These are phyloP conservation scores for Eutrema salsugineum DNA, from an alignment of 441 rosid species.

Conservation along the genomic window DNA sequence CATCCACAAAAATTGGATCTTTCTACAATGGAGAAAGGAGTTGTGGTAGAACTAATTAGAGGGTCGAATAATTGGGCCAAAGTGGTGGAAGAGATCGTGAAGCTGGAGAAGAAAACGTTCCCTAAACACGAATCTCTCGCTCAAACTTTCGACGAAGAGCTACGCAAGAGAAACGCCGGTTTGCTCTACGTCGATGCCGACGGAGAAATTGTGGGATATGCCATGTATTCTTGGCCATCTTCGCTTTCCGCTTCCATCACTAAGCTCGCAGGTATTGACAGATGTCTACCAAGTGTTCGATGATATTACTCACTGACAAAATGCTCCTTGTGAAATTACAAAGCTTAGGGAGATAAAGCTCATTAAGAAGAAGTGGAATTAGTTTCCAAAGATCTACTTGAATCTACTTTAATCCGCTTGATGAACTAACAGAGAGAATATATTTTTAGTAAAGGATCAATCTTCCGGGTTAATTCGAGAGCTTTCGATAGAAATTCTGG, in stretches of 20 bases:
- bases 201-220: constrained; percentile 61
- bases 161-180: constrained; percentile 61
- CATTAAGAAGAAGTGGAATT: neutral
- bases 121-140: constrained; percentile 85
- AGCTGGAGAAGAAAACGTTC: constrained; percentile 63
- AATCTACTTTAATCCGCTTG: neutral
- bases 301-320: constrained; percentile 26
- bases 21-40: constrained; percentile 31
- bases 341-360: neutral
- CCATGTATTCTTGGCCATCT: constrained; percentile 67
- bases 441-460: neutral
- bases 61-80: constrained; percentile 39
- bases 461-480: neutral
- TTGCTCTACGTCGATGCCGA: constrained; percentile 43
- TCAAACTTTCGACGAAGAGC: constrained; percentile 56
- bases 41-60: constrained; percentile 44
- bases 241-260: constrained; percentile 67
- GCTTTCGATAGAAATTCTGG: neutral
- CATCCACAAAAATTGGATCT: neutral
- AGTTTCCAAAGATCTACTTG: neutral
- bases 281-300: constrained; percentile 41
- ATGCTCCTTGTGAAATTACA: neutral
- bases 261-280: constrained; percentile 68
- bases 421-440: neutral
- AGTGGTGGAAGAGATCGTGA: constrained; percentile 58